A percentile compares a stretch with the other conserved stretches of the same genome.
Conservation (phyloP, 1,284 basidiomycete genomes). For the Sutorius eximius region DNA sequence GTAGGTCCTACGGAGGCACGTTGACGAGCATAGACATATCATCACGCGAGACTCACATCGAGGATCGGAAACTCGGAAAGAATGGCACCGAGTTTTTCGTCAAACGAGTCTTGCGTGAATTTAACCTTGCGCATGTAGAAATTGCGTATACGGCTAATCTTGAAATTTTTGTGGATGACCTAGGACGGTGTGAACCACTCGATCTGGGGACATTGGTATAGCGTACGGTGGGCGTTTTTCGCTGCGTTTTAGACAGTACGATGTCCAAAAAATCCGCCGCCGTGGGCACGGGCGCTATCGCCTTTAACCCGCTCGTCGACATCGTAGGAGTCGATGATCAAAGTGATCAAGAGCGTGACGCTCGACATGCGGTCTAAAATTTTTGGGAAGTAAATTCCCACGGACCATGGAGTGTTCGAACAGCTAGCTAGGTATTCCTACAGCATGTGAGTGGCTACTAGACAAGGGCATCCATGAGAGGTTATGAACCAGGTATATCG, state of each 20-base stretch:
- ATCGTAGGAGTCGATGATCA: conserved; percentile 41
- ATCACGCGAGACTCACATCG: conserved; percentile 60
- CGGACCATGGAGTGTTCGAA: conserved; percentile 11
- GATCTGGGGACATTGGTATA: neutral
- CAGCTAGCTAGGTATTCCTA: conserved; percentile 19
- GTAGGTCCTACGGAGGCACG: conserved; percentile 68
- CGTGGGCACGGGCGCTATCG: conserved; percentile 96
- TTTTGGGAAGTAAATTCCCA: conserved; percentile 22
- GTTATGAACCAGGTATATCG: conserved; percentile 30
- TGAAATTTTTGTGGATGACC: conserved; percentile 98
- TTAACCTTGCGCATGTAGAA: conserved; percentile 99
- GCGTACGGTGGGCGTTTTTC: conserved; percentile 92
- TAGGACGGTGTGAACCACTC: conserved; percentile 30
- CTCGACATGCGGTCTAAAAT: conserved; percentile 2
- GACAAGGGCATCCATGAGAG: conserved; percentile 23
- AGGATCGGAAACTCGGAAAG: conserved; percentile 96
- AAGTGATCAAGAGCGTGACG: conserved; percentile 1
- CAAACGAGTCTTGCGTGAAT: conserved; percentile 97
- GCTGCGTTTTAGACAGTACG: conserved; percentile 89
- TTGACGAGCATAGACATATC: neutral
- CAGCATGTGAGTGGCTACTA: conserved; percentile 25
- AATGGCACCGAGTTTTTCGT: conserved; percentile 94
- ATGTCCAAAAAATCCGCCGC: conserved; percentile 96
- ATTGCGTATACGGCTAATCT: conserved; percentile 92
- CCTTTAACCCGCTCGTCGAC: conserved; percentile 88